Conservation (phyloP, 352 stramenopile species). For the Detonula confervacea region DNA sequence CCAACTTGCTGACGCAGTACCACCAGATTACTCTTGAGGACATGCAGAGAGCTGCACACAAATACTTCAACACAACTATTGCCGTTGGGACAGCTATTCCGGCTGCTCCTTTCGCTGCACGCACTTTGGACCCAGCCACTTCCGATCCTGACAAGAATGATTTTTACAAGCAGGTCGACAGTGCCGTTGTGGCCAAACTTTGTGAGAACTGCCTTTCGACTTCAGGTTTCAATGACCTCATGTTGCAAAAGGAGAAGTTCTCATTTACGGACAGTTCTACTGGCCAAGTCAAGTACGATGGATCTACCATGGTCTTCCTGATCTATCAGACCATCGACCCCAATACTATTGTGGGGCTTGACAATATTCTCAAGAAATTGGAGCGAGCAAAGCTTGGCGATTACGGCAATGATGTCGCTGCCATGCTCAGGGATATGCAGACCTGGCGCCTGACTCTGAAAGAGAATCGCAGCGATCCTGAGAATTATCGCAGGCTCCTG, state of each 20-base stretch:
- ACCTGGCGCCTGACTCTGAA: too few relatives aligned
- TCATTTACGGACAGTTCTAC: conserved; percentile 5
- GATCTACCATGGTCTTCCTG: neutral
- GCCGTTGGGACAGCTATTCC: neutral
- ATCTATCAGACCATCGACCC: conserved; percentile 12
- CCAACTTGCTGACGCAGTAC: conserved; percentile 1
- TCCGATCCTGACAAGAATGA: neutral
- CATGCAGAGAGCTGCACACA: neutral
- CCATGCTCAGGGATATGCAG: too few relatives aligned
- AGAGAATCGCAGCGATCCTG: too few relatives aligned
- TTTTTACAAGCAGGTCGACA: conserved; percentile 12
- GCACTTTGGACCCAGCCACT: conserved; percentile 5
- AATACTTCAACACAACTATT: neutral
- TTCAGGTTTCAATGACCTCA: neutral
- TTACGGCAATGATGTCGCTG: too few relatives aligned
- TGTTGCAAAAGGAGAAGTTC: conserved; percentile 7
- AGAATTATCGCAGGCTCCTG: too few relatives aligned
- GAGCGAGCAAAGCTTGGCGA: too few relatives aligned
- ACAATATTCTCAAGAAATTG: too few relatives aligned
- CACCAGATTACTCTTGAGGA: neutral
- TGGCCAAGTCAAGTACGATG: neutral
- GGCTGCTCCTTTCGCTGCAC: neutral
- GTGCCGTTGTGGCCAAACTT: neutral
- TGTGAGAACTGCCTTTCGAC: conserved; percentile 9
- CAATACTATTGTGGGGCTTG: neutral